Percentiles rank a stretch among this genome's conserved stretches.
Conservation (phyloP, 2,329 filamentous ascomycete genomes). For the Aspergillus tamarii region DNA sequence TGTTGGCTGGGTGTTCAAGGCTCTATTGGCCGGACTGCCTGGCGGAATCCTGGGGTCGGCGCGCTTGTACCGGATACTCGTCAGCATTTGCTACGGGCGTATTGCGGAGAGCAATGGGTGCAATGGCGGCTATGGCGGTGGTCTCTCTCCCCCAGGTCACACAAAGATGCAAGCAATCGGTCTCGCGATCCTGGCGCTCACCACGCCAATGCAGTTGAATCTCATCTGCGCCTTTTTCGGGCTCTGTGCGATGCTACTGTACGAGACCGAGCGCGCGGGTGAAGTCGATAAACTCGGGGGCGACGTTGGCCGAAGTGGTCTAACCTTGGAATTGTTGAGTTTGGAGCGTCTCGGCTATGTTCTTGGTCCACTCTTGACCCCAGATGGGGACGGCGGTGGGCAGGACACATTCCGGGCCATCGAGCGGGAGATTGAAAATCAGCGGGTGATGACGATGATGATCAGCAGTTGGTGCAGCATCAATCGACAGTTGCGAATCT, state of each 20-base stretch:
- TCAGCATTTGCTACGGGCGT: constrained; percentile 31
- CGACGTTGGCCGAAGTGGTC: constrained; percentile 11
- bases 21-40: constrained; percentile 41
- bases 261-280: constrained; percentile 28
- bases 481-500: constrained; percentile 36
- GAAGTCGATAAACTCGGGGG: constrained; percentile 24
- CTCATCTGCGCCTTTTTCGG: constrained; percentile 47
- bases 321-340: constrained; percentile 24
- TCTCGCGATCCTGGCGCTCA: constrained; percentile 41
- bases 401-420: constrained; percentile 20
- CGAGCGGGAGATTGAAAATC: constrained; percentile 30
- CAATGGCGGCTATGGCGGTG: constrained; percentile 25
- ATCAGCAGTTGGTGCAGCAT: constrained; percentile 41
- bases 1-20: constrained; percentile 40
- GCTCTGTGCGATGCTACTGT: constrained; percentile 35
- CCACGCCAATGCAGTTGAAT: constrained; percentile 42
- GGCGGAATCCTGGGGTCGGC: constrained; percentile 43
- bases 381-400: constrained; percentile 15
- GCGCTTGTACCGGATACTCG: constrained; percentile 36
- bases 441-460: constrained; percentile 37
- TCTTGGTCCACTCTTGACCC: constrained; percentile 40
- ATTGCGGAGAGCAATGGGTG: constrained; percentile 17
- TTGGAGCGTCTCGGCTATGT: constrained; percentile 33
- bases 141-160: constrained; percentile 23
- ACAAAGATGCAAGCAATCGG: constrained; percentile 38